Percentiles rank a stretch among this genome's conserved stretches.
Conservation (phyloP, 164 flowering plant species). For the Nymphaea colorata region DNA sequence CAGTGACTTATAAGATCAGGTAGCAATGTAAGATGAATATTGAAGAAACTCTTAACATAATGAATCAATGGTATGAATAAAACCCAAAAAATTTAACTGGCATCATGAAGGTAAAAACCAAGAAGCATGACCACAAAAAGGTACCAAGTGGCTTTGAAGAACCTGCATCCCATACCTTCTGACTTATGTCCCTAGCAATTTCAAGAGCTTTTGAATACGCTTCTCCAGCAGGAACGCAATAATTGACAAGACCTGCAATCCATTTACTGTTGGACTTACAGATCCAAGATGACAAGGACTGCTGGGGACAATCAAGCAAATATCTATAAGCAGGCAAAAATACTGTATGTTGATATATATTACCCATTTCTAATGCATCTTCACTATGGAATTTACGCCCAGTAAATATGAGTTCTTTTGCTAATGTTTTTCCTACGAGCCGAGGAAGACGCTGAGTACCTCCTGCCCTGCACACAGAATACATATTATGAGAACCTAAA, state of each 20-base stretch:
- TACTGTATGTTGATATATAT: not conserved
- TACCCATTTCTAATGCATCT: slow-evolving; percentile 66
- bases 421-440: slow-evolving; percentile 65
- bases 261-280: not conserved
- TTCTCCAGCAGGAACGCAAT: slow-evolving; percentile 68
- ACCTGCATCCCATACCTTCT: slow-evolving; percentile 39
- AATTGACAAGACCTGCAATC: slow-evolving; percentile 67
- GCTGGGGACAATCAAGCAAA: no score
- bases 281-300: no score
- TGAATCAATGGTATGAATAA: no score
- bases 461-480: slow-evolving; percentile 55
- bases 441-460: slow-evolving; percentile 93
- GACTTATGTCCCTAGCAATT: slow-evolving; percentile 69
- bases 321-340: no score
- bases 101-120: not conserved
- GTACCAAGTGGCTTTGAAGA: not conserved
- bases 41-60: not conserved
- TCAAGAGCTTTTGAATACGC: slow-evolving; percentile 79
- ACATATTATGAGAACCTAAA: not conserved
- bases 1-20: not conserved
- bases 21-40: not conserved
- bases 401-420: slow-evolving; percentile 85
- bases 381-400: slow-evolving; percentile 60
- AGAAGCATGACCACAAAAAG: not conserved
- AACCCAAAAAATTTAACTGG: not conserved